These are phyloP conservation scores for Wickerhamomyces bisporus DNA, from an alignment of 805 yeast species.

Conservation along the genomic window DNA sequence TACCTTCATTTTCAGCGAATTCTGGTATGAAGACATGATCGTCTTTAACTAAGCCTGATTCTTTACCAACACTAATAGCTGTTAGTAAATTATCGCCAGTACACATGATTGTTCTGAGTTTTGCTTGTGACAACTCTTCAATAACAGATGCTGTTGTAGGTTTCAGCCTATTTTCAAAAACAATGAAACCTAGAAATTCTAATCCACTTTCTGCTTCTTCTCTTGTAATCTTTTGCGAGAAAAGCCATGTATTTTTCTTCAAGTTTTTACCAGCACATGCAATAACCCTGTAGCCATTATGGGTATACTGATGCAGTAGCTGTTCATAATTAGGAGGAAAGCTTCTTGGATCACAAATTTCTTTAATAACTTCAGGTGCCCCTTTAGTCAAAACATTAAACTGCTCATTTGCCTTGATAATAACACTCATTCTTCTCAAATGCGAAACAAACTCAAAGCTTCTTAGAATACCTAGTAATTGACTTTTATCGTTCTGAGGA, in stretches of 20 bases:
- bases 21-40: constrained; percentile 58
- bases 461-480: constrained; percentile 42
- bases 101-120: constrained; percentile 86
- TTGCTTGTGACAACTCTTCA: constrained; percentile 54
- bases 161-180: constrained; percentile 90
- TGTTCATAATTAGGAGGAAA: constrained; percentile 75
- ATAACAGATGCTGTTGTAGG: constrained; percentile 60
- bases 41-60: constrained; percentile 60
- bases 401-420: constrained; percentile 45
- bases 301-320: constrained; percentile 78
- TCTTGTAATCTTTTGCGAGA: constrained; percentile 48
- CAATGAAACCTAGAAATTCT: constrained; percentile 78
- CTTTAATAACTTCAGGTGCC: constrained; percentile 91
- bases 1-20: constrained; percentile 32
- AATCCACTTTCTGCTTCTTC: constrained; percentile 64
- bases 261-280: constrained; percentile 76
- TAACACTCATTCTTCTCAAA: constrained; percentile 85
- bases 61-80: constrained; percentile 88
- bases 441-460: constrained; percentile 80
- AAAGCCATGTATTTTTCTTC: constrained; percentile 41
- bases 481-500: constrained; percentile 35
- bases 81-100: constrained; percentile 96
- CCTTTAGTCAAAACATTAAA: constrained; percentile 76
- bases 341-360: constrained; percentile 65
- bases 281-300: constrained; percentile 90